phyloP scores from a whole-genome alignment of 2,329 filamentous ascomycete genomes.

The Penicillium sp. region DNA sequence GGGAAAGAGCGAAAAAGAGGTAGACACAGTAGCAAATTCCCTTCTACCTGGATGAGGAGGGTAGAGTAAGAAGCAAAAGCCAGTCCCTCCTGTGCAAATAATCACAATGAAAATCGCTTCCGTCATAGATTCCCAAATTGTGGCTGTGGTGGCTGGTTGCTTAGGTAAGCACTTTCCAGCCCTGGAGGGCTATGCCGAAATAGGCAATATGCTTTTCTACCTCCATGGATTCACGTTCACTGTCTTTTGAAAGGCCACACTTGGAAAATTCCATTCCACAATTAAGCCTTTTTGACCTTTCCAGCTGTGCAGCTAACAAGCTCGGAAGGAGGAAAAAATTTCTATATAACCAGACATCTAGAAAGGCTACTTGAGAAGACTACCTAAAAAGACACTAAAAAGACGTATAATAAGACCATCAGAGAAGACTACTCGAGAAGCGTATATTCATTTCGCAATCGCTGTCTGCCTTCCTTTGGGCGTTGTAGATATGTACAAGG shows the following conservation, averaged over 20 bases:
- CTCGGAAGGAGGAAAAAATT: too few relatives aligned
- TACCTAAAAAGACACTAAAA: too few relatives aligned
- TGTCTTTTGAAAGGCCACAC: too few relatives aligned
- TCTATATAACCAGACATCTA: too few relatives aligned
- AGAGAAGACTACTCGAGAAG: too few relatives aligned
- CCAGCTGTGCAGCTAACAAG: too few relatives aligned
- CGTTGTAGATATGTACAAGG: neutral
- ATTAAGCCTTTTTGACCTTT: too few relatives aligned
- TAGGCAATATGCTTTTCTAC: neutral
- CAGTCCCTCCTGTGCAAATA: neutral
- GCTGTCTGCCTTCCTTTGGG: neutral
- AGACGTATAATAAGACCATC: too few relatives aligned
- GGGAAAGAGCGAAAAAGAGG: neutral
- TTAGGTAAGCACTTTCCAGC: neutral
- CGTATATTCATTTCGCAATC: neutral
- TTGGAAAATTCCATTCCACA: too few relatives aligned
- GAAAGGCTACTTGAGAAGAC: too few relatives aligned
- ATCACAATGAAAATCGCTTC: conserved; percentile 14
- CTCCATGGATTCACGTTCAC: neutral
- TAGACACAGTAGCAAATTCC: neutral
- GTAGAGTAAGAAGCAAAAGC: neutral
- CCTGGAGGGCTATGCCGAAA: neutral
- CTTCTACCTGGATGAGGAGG: conserved; percentile 1
- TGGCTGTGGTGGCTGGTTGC: conserved; percentile 7
- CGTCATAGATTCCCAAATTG: conserved; percentile 13